A percentile compares a stretch with the other conserved stretches of the same genome.
These are phyloP conservation scores for Metschnikowia anglica DNA, from an alignment of 805 yeast species.

Conservation along the genomic window DNA sequence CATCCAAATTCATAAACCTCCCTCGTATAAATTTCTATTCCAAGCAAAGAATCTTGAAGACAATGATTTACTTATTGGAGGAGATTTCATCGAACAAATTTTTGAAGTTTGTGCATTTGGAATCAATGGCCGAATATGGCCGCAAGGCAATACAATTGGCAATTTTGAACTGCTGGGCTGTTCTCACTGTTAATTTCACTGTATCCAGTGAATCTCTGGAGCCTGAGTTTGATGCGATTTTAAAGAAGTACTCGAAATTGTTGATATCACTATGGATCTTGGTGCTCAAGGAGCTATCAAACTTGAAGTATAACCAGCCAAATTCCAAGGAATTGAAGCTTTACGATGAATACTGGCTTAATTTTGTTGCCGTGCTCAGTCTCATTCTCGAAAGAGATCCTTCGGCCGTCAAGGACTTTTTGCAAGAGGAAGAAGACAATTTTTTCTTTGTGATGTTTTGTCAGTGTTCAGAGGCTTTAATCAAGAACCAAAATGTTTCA, in stretches of 20 bases:
- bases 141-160: conserved; percentile 57
- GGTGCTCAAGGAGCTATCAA: conserved; percentile 70
- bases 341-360: conserved; percentile 69
- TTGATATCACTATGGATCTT: conserved; percentile 80
- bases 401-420: conserved; percentile 42
- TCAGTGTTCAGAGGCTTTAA: conserved; percentile 74
- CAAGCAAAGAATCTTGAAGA: conserved; percentile 52
- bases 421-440: conserved; percentile 57
- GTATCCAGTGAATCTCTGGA: conserved; percentile 27
- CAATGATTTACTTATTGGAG: conserved; percentile 66
- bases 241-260: conserved; percentile 54
- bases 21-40: conserved; percentile 46
- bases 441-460: conserved; percentile 81
- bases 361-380: conserved; percentile 73
- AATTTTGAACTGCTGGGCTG: conserved; percentile 73
- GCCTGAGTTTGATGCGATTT: conserved; percentile 47
- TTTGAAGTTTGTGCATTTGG: conserved; percentile 57
- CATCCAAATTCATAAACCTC: conserved; percentile 65
- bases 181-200: conserved; percentile 41
- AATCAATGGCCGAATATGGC: conserved; percentile 42
- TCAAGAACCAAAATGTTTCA: conserved; percentile 47
- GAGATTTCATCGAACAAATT: conserved; percentile 46
- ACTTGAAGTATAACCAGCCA: conserved; percentile 53
- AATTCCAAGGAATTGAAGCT: conserved; percentile 43
- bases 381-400: conserved; percentile 55